phyloP scores from a whole-genome alignment of 768 basidiomycete species.

The Astraeus odoratus region DNA sequence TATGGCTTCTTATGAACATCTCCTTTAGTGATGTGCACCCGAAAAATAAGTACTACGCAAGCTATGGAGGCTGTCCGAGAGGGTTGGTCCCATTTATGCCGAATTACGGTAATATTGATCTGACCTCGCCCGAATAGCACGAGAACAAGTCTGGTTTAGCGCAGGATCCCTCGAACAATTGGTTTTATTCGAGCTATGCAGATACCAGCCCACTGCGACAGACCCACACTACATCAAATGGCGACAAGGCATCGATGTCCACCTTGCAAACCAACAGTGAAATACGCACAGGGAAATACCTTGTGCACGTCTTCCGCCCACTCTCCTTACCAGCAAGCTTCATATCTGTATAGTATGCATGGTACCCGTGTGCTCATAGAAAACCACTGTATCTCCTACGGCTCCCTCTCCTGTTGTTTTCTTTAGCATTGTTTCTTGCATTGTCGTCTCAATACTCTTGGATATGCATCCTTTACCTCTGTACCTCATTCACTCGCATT shows the following conservation, averaged over 20 bases:
- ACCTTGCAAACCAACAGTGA: constrained; percentile 28
- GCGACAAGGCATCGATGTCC: constrained; percentile 49
- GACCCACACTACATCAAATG: constrained; percentile 65
- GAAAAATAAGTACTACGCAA: constrained; percentile 46
- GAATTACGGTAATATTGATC: constrained; percentile 4
- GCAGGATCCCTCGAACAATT: constrained; percentile 78
- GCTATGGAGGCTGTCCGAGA: constrained; percentile 56
- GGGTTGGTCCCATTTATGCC: constrained; percentile 33
- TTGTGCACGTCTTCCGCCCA: neutral
- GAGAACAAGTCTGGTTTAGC: constrained; percentile 73
- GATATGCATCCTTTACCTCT: no score
- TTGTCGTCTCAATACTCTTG: neutral
- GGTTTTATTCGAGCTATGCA: constrained; percentile 67
- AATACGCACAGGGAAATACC: neutral
- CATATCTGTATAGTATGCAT: constrained; percentile 11
- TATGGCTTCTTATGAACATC: constrained; percentile 8
- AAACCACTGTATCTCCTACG: constrained; percentile 13
- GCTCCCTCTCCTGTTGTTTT: constrained; percentile 5
- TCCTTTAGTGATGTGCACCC: constrained; percentile 58
- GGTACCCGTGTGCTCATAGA: constrained; percentile 8
- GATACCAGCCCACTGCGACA: constrained; percentile 51
- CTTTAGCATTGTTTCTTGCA: constrained; percentile 3
- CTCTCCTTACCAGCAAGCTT: neutral
- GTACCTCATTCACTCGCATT: no score
- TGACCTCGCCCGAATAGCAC: constrained; percentile 34